A percentile compares a stretch with the other conserved stretches of the same genome.
Evolutionary conservation across 306 rosid genomes (phyloP).

Genomic region (Alnus glutinosa): DNA sequence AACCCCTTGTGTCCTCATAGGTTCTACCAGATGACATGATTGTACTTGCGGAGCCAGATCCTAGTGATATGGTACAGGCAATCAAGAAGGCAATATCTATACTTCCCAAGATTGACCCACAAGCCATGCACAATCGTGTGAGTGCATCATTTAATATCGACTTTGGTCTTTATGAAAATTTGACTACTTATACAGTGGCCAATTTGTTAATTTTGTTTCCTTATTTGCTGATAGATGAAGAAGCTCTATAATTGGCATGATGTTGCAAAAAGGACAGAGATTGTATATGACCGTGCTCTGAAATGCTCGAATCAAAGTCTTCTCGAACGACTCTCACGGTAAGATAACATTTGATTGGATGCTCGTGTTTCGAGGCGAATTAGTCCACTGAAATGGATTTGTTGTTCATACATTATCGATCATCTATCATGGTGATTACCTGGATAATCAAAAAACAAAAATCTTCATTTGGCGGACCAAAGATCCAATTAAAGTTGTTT

Average conservation of each 20-base stretch:
- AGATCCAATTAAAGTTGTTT: background rate
- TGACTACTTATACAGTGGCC: slow-evolving; percentile 23
- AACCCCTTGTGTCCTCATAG: slow-evolving; percentile 44
- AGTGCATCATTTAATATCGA: slow-evolving; percentile 32
- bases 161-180: slow-evolving; percentile 10
- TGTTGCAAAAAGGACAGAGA: slow-evolving; percentile 83
- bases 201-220: slow-evolving; percentile 9
- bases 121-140: slow-evolving; percentile 84
- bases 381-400: background rate
- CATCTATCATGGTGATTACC: background rate
- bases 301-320: slow-evolving; percentile 72
- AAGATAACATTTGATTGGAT: slow-evolving; percentile 23
- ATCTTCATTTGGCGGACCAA: background rate
- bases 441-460: background rate
- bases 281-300: slow-evolving; percentile 80
- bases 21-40: slow-evolving; percentile 94
- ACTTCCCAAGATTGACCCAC: slow-evolving; percentile 79
- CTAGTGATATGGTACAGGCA: slow-evolving; percentile 80
- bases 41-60: slow-evolving; percentile 89
- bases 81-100: slow-evolving; percentile 64
- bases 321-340: slow-evolving; percentile 70
- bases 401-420: background rate
- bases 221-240: slow-evolving; percentile 50
- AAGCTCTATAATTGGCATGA: slow-evolving; percentile 89
- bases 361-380: background rate